These are phyloP conservation scores for Posidonia australis DNA, from an alignment of 106 monocot genomes.

Conservation along the genomic window DNA sequence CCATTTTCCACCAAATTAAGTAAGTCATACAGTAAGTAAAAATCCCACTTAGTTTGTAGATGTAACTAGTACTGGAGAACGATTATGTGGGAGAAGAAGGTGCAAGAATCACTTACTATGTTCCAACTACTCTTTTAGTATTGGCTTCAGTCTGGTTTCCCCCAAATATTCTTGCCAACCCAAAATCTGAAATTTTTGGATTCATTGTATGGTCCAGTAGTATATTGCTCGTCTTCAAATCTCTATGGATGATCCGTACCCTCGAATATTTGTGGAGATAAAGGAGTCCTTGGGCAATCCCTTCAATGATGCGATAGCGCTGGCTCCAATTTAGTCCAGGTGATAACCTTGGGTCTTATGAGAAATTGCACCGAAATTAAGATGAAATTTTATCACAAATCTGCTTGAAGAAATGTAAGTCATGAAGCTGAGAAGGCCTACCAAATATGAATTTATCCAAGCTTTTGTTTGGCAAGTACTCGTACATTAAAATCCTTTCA, in stretches of 20 bases:
- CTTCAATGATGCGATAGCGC: conserved; percentile 7
- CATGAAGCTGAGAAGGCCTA: background rate
- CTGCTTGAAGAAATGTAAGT: background rate
- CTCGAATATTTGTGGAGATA: conserved; percentile 18
- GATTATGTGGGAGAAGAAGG: too few relatives aligned
- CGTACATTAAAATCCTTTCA: conserved; percentile 21
- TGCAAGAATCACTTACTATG: conserved; percentile 14
- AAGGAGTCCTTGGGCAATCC: conserved; percentile 12
- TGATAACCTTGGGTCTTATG: conserved; percentile 3
- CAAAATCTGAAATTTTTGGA: conserved; percentile 23
- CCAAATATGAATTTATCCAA: conserved; percentile 16
- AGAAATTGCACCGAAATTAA: background rate
- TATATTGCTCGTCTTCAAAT: conserved; percentile 18
- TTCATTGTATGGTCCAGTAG: conserved; percentile 14
- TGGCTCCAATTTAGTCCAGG: background rate
- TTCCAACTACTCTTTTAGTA: conserved; percentile 14
- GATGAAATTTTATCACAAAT: background rate
- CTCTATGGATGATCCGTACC: conserved; percentile 17
- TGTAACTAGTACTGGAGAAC: too few relatives aligned
- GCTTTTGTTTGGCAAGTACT: conserved; percentile 22
- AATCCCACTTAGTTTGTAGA: background rate
- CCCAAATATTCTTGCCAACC: conserved; percentile 8
- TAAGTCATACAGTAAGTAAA: background rate
- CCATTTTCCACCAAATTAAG: background rate
- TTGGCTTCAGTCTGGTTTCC: conserved; percentile 11